Conservation (phyloP, 108 stramenopile species). For the Hondaea fermentalgiana region DNA sequence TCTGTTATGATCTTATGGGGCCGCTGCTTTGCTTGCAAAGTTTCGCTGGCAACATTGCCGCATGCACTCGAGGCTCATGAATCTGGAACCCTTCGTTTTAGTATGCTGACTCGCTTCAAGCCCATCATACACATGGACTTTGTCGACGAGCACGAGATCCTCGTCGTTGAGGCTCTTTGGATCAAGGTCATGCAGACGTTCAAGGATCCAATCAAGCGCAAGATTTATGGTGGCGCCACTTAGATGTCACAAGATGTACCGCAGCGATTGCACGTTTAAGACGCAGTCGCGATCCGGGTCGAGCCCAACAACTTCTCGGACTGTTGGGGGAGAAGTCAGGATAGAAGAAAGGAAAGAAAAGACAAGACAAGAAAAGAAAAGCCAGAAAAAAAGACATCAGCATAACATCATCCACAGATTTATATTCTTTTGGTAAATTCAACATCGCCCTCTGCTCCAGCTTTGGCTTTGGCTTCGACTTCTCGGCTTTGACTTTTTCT, state of each 20-base stretch:
- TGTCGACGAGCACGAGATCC: neutral
- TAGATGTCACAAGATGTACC: neutral
- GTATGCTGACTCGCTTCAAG: neutral
- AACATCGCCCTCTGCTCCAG: neutral
- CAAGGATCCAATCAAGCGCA: neutral
- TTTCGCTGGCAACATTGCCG: neutral
- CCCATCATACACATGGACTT: neutral
- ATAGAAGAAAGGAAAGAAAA: neutral
- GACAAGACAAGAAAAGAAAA: neutral
- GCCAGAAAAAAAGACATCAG: neutral
- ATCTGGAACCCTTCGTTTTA: neutral
- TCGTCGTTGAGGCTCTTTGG: neutral
- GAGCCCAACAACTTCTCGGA: no score
- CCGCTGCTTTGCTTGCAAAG: neutral
- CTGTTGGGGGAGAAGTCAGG: neutral
- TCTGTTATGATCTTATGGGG: neutral
- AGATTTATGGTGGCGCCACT: neutral
- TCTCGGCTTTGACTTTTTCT: no score
- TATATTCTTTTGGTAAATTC: neutral
- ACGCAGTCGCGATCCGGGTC: no score
- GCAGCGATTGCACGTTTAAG: no score
- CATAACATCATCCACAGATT: neutral
- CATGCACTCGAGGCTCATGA: neutral
- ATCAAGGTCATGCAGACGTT: constrained; percentile 11
- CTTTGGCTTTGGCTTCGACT: no score